phyloP scores from a whole-genome alignment of 345 rosid species.

The Eucalyptus leucophloia region DNA sequence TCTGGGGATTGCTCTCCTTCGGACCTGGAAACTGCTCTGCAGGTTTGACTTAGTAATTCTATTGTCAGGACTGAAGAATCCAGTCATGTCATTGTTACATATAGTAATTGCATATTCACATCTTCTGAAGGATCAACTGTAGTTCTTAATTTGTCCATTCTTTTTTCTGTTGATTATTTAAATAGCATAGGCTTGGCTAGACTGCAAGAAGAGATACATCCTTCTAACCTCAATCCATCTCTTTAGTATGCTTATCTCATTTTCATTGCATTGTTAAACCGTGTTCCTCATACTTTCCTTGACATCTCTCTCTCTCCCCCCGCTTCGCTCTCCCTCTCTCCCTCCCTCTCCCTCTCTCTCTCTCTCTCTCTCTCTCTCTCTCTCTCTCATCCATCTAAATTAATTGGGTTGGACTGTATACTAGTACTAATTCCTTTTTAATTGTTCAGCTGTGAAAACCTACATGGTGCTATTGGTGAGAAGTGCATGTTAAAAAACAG shows the following conservation, averaged over 20 bases:
- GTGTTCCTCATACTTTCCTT: not conserved
- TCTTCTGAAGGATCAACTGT: not conserved
- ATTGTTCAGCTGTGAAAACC: not conserved
- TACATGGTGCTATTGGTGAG: not conserved
- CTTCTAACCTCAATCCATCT: not conserved
- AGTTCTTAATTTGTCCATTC: not conserved
- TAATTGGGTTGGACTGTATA: not conserved
- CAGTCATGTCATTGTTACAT: not conserved
- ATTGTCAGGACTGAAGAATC: not conserved
- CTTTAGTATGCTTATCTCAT: not conserved
- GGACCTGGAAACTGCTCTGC: slow-evolving; percentile 88
- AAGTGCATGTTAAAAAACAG: not conserved
- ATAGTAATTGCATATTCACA: not conserved
- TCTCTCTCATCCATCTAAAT: not conserved
- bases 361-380: not conserved
- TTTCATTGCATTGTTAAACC: not conserved
- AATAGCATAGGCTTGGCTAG: not conserved
- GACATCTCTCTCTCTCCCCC: not conserved
- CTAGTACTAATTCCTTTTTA: not conserved
- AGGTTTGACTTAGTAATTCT: slow-evolving; percentile 28
- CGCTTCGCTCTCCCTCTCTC: fast-evolving
- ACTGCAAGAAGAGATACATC: not conserved
- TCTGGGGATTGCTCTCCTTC: slow-evolving; percentile 84
- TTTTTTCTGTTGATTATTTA: not conserved
- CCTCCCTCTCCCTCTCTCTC: fast-evolving